Conservation (phyloP, 2,329 filamentous ascomycete species). For the Ophiostoma australiae region DNA sequence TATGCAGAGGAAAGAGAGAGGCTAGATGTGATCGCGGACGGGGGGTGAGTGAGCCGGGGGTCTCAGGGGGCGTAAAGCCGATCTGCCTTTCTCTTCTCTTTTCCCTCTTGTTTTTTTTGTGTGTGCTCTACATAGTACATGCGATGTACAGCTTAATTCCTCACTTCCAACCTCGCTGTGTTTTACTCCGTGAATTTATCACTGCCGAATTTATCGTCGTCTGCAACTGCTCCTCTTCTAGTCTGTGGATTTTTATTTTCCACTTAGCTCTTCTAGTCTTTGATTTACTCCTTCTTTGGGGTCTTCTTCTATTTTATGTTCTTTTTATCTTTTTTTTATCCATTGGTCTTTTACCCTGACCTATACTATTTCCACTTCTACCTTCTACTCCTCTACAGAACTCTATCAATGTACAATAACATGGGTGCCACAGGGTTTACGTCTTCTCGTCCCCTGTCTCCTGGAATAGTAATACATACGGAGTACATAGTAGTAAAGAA, state of each 20-base stretch:
- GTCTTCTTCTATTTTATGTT: not conserved
- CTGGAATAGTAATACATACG: not conserved
- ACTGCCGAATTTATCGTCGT: not conserved
- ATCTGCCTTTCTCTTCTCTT: not conserved
- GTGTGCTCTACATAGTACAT: not conserved
- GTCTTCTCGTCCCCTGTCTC: not conserved
- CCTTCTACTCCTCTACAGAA: not conserved
- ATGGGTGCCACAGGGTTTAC: slow-evolving; percentile 2
- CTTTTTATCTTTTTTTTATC: not conserved
- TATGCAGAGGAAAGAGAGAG: not conserved
- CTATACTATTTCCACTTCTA: not conserved
- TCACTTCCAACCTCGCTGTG: not conserved
- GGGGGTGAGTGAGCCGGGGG: slow-evolving; percentile 7
- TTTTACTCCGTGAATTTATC: not conserved
- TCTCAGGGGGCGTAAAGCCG: slow-evolving; percentile 6
- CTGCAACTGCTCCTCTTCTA: not conserved
- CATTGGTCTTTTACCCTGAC: not conserved
- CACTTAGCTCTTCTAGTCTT: too few relatives aligned
- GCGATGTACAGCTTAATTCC: too few relatives aligned
- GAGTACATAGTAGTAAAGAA: not conserved
- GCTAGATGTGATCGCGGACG: slow-evolving; percentile 8
- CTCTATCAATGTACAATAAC: not conserved
- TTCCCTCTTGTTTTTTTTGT: not conserved
- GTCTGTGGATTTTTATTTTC: too few relatives aligned
- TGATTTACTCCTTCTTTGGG: too few relatives aligned